Conservation (phyloP, 2,329 filamentous ascomycete genomes). For the Colletotrichum lini region DNA sequence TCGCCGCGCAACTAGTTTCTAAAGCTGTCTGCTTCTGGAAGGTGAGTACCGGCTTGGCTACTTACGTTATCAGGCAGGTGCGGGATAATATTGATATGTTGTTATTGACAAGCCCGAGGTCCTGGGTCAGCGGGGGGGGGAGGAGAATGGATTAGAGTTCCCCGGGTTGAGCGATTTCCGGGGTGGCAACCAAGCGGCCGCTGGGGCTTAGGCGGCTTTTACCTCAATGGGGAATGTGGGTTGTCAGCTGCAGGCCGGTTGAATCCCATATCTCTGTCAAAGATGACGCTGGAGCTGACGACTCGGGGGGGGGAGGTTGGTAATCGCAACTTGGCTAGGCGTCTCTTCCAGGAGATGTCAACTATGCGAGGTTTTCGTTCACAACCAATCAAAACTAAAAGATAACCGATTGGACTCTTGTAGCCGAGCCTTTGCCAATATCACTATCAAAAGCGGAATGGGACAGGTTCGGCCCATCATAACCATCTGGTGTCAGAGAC, state of each 20-base stretch:
- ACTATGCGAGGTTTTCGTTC: no score
- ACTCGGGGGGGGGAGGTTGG: no score
- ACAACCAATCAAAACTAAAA: no score
- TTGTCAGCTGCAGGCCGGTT: background rate
- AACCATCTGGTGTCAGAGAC: no score
- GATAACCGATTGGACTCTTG: no score
- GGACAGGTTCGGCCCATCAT: no score
- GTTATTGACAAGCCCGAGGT: background rate
- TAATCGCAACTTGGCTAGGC: no score
- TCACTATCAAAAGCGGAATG: no score
- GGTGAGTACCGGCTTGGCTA: conserved; percentile 8
- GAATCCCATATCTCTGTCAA: background rate
- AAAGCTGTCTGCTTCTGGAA: conserved; percentile 15
- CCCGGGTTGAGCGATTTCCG: background rate
- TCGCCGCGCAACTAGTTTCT: conserved; percentile 3
- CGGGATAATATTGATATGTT: conserved; percentile 1
- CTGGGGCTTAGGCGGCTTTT: background rate
- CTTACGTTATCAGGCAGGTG: conserved; percentile 13
- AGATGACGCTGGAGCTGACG: no score
- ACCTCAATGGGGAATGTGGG: no score
- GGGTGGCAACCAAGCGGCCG: background rate
- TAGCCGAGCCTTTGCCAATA: no score
- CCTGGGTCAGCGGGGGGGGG: background rate
- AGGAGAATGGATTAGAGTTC: background rate
- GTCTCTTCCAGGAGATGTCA: no score